A percentile compares a stretch with the other conserved stretches of the same genome.
phyloP scores from a whole-genome alignment of 768 basidiomycete genomes.

The Boletus edulis region DNA sequence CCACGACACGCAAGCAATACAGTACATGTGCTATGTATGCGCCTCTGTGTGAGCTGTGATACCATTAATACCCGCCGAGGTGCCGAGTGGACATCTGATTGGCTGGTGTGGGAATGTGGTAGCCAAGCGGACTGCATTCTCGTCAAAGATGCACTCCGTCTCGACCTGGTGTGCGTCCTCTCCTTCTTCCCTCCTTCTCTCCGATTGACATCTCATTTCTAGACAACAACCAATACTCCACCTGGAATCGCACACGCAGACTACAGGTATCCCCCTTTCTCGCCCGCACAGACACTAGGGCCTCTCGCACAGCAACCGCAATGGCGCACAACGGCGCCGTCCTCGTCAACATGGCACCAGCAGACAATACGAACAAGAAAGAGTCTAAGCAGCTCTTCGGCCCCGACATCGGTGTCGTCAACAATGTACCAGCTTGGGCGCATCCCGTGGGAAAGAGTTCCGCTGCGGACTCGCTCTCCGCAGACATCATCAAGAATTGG shows the following conservation, averaged over 20 bases:
- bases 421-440: constrained; percentile 70
- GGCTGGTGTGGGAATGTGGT: background rate
- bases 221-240: constrained; percentile 52
- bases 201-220: background rate
- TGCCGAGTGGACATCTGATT: constrained; percentile 1
- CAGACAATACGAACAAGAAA: constrained; percentile 35
- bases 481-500: constrained; percentile 81
- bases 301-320: constrained; percentile 46
- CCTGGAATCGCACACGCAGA: constrained; percentile 59
- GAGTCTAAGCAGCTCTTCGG: constrained; percentile 81
- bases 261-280: constrained; percentile 50
- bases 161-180: constrained; percentile 39
- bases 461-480: constrained; percentile 68
- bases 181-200: background rate
- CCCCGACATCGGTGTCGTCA: constrained; percentile 81
- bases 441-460: constrained; percentile 58
- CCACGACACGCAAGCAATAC: no score
- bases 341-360: constrained; percentile 23
- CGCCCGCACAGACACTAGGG: constrained; percentile 48
- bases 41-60: background rate
- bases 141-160: constrained; percentile 29
- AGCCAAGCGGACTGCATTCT: background rate
- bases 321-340: constrained; percentile 43
- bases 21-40: no score
- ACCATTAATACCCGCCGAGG: background rate